Conservation (phyloP, 345 rosid species). For the Ceriops decandra region DNA sequence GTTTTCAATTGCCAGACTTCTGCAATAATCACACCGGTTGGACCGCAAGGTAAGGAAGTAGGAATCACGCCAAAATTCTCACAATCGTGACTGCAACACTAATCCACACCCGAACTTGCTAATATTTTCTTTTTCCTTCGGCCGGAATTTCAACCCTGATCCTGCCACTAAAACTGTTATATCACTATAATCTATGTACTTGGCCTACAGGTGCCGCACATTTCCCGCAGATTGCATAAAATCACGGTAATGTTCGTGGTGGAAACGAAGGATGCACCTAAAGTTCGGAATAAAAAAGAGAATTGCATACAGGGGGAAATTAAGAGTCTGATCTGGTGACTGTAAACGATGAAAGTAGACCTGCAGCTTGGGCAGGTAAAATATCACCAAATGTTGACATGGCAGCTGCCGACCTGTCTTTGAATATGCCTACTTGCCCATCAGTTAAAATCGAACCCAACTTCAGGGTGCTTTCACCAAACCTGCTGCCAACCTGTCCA, state of each 20-base stretch:
- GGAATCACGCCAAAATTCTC: too few relatives aligned
- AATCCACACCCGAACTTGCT: too few relatives aligned
- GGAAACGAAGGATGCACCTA: conserved; percentile 1
- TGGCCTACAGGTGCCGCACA: not conserved
- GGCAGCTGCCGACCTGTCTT: conserved; percentile 91
- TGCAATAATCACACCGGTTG: too few relatives aligned
- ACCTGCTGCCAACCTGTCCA: conserved; percentile 88
- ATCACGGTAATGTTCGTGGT: not conserved
- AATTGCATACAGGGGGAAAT: not conserved
- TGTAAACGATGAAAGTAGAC: conserved; percentile 96
- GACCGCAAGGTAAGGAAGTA: too few relatives aligned
- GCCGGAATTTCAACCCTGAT: too few relatives aligned
- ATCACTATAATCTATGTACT: not conserved
- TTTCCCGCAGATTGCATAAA: not conserved
- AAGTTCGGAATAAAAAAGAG: not conserved
- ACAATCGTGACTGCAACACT: too few relatives aligned
- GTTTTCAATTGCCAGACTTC: too few relatives aligned
- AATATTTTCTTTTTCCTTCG: too few relatives aligned
- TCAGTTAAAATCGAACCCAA: conserved; percentile 89
- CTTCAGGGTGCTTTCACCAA: conserved; percentile 93
- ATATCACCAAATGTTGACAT: conserved; percentile 97
- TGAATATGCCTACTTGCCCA: conserved; percentile 97
- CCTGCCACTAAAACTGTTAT: too few relatives aligned
- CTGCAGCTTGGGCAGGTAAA: conserved; percentile 89
- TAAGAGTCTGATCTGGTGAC: conserved; percentile 43